A percentile compares a stretch with the other conserved stretches of the same genome.
Evolutionary conservation across 495 filamentous ascomycete species (phyloP).

Genomic region (Penicillium subrubescens): DNA sequence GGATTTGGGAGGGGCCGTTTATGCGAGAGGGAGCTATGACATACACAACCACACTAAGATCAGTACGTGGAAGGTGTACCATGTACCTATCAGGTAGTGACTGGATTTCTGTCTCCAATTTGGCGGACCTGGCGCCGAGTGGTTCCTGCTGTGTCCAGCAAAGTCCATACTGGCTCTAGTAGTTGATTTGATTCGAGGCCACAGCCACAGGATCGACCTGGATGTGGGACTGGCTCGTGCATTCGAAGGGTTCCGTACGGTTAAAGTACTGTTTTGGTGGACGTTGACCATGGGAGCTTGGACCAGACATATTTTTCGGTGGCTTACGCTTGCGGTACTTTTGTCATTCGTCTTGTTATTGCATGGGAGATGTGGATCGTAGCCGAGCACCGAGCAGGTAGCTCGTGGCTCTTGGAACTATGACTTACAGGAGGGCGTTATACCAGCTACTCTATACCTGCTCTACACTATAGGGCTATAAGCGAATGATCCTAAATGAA

Average conservation of each 20-base stretch:
- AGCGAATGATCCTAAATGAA: background rate
- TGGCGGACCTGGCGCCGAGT: background rate
- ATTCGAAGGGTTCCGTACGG: slow-evolving; percentile 20
- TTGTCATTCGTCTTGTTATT: background rate
- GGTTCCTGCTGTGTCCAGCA: slow-evolving; percentile 16
- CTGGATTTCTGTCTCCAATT: background rate
- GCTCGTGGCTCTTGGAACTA: background rate
- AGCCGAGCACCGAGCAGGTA: slow-evolving; percentile 12
- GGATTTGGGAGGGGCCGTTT: slow-evolving; percentile 16
- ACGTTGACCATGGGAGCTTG: slow-evolving; percentile 24
- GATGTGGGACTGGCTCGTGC: slow-evolving; percentile 23
- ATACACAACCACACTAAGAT: slow-evolving; percentile 19
- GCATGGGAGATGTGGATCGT: slow-evolving; percentile 9
- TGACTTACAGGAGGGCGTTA: background rate
- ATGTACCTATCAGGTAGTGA: background rate
- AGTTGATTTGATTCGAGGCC: slow-evolving; percentile 20
- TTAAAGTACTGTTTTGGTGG: slow-evolving; percentile 6
- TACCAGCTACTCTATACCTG: background rate
- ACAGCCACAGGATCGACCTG: slow-evolving; percentile 33
- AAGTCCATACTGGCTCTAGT: background rate
- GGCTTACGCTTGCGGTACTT: slow-evolving; percentile 11
- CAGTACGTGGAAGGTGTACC: background rate
- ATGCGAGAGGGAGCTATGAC: slow-evolving; percentile 23
- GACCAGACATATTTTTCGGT: slow-evolving; percentile 12
- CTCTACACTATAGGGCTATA: background rate